phyloP scores from a whole-genome alignment of 106 monocot species.

The Dioscorea dumetorum region DNA sequence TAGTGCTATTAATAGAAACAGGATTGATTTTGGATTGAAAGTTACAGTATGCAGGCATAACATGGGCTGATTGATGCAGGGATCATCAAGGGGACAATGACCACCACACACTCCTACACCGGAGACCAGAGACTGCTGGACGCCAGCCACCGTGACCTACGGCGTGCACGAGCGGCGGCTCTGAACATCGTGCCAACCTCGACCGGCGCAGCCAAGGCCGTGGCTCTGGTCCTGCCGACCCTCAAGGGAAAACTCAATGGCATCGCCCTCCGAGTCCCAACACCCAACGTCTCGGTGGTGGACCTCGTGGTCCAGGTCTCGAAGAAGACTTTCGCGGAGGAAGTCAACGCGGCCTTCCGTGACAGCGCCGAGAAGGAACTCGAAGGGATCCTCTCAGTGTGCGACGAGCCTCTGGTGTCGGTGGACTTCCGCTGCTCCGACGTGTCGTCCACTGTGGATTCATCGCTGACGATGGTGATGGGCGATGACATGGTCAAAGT shows the following conservation, averaged over 20 bases:
- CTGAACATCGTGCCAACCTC: slow-evolving; percentile 97
- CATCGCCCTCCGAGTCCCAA: slow-evolving; percentile 91
- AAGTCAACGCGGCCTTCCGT: slow-evolving; percentile 82
- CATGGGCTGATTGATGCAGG: slow-evolving; percentile 17
- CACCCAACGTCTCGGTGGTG: slow-evolving; percentile 92
- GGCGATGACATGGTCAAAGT: slow-evolving; percentile 98
- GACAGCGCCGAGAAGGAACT: slow-evolving; percentile 75
- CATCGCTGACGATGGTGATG: slow-evolving; percentile 97
- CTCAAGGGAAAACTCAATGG: slow-evolving; percentile 98
- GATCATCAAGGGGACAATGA: slow-evolving; percentile 97
- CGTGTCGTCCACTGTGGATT: slow-evolving; percentile 86
- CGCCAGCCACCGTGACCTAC: slow-evolving; percentile 97
- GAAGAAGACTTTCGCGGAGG: slow-evolving; percentile 94
- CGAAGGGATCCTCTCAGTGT: slow-evolving; percentile 73
- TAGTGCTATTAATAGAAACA: too few species aligned
- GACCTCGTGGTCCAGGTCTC: slow-evolving; percentile 93
- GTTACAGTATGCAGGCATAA: too few species aligned
- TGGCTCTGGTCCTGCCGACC: slow-evolving; percentile 82
- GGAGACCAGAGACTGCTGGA: slow-evolving; percentile 93
- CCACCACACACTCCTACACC: slow-evolving; percentile 97
- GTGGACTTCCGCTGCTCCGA: slow-evolving; percentile 93
- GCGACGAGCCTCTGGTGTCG: slow-evolving; percentile 92
- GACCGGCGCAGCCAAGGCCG: slow-evolving; percentile 91
- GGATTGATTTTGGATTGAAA: too few species aligned
- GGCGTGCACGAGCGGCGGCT: slow-evolving; percentile 82